Base-by-base conservation (phyloP, 2,329 filamentous ascomycete species). In the Cadophora sp. region DNA sequence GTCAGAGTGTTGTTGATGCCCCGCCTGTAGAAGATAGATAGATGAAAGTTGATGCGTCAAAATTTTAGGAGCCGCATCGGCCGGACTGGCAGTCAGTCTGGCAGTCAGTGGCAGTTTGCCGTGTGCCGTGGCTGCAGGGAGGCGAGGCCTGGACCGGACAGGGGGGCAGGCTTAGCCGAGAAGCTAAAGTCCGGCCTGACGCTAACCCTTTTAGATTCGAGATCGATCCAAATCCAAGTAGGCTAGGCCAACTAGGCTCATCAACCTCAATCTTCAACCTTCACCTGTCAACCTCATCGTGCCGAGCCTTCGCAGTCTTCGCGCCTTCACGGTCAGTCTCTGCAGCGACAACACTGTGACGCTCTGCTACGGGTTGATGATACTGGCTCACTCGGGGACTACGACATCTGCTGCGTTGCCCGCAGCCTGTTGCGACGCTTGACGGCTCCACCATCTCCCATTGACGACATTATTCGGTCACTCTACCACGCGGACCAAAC, bases 401-500 rank as follows among this genome's bases (percentile, higher is more conserved):
- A 33, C 58, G 18, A 60, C 16, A 47, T 33, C 55, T 48, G 58
- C 24, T 33, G 41, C 41, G 58, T 60, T 60, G 58, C 41, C 55
- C 24, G 58, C 58, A 60, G 41, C 24, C 41, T 41, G 22, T 24
- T 48, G 41, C 58, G 58, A 60, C 58, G 24, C 11, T 60, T 48
- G 58, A 60, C 39, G 24, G 16, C 13, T 60, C 58, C 41, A 45
- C 58, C 2, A 33, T 33, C 43, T 33, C 14, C 58, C 22, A 60
- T 62, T 51, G 59, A 24, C 30, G 33, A 16, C 47, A 62, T 33
- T 36, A 45, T 43, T 55, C n/a, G 36, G 48, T 18, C 41, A n/a
- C 6, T 41, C 30, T 18, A 7, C 18, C n/a, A 48, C 16, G 14
- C 58, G 36, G 36, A 39, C 22, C 5, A 16, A 16, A 58, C 18